Percentiles rank a stretch among this genome's conserved stretches.
Conservation (phyloP, 2,329 filamentous ascomycete species). For the Ceratocystis ficicola region DNA sequence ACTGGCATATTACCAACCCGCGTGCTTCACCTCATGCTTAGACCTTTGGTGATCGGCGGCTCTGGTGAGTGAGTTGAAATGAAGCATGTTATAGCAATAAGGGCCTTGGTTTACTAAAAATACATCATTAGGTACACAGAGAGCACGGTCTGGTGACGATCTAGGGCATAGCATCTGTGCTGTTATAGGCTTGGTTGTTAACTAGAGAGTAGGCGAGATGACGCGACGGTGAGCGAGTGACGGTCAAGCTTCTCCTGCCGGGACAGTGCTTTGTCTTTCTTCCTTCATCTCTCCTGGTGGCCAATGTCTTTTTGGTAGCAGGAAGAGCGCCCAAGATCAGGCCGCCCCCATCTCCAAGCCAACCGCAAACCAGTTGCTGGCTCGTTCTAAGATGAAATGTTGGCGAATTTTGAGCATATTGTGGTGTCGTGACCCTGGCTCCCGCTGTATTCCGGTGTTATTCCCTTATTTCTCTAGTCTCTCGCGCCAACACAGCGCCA, state of each 20-base stretch:
- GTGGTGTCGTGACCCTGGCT: neutral
- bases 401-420: neutral
- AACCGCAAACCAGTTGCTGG: too few species aligned
- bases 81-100: neutral
- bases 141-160: neutral
- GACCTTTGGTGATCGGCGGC: conserved; percentile 1
- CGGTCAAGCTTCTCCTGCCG: neutral
- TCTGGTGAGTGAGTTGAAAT: neutral
- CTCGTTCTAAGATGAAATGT: neutral
- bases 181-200: neutral
- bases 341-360: too few species aligned
- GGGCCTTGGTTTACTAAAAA: neutral
- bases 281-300: neutral
- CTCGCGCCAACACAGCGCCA: conserved; percentile 3
- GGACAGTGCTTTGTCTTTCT: neutral
- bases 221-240: neutral
- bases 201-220: neutral
- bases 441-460: neutral
- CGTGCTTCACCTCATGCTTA: neutral
- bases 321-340: too few species aligned
- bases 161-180: neutral
- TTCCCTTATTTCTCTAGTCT: neutral
- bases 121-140: neutral
- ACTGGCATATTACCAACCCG: neutral
- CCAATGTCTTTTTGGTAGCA: too few species aligned